Conservation (phyloP, 2,329 filamentous ascomycete genomes). For the Fusarium sp. region DNA sequence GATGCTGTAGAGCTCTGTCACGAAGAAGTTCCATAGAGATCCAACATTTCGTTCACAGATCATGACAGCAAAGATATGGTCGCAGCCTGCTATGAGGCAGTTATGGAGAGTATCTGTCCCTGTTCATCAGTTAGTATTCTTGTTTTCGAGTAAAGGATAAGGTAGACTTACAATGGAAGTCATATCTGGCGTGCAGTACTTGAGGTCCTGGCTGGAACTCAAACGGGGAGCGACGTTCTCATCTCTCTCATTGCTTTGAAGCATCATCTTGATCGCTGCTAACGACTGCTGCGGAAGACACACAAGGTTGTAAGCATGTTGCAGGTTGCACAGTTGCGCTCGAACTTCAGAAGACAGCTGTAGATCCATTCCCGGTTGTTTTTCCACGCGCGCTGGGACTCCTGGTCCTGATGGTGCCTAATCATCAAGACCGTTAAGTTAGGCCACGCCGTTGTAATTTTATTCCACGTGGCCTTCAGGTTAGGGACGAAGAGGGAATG, state of each 20-base stretch:
- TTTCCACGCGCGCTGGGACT: not conserved
- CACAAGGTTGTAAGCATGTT: accelerated
- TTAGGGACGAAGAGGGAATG: not conserved
- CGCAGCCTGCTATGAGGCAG: not conserved
- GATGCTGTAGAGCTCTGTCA: not conserved
- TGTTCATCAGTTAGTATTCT: accelerated
- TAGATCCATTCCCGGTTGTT: not conserved
- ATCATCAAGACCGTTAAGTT: not conserved
- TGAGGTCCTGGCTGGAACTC: not conserved
- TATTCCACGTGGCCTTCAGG: not conserved
- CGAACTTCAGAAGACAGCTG: not conserved
- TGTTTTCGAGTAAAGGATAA: not conserved
- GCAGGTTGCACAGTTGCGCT: accelerated
- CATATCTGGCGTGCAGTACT: not conserved
- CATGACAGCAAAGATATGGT: not conserved
- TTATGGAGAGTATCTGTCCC: not conserved
- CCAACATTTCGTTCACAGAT: not conserved
- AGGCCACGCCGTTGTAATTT: not conserved
- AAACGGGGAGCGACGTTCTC: not conserved
- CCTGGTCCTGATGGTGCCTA: not conserved
- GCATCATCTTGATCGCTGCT: accelerated
- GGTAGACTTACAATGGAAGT: not conserved
- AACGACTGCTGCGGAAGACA: not conserved
- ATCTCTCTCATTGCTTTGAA: not conserved
- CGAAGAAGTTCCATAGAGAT: not conserved